Base-by-base conservation (phyloP, 2,329 filamentous ascomycete species). In the Fusarium chlamydosporum region DNA sequence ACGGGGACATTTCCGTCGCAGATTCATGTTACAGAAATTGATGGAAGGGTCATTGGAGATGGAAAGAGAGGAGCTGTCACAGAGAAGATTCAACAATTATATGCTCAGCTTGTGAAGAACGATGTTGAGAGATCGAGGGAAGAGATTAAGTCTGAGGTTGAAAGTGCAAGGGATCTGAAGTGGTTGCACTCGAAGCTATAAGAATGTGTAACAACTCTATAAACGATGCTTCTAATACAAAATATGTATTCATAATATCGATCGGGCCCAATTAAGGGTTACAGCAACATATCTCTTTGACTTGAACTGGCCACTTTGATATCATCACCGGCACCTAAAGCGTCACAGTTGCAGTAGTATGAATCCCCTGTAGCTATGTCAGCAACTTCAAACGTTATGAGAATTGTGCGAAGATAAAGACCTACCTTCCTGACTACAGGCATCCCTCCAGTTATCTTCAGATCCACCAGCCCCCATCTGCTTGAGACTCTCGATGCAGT, bases 161-260 rank as follows among this genome's bases (percentile, higher is more conserved):
- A 37, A 3, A 43, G 12, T 1, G 26, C 37, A 7, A 27, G 58
- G 31, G 37, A 63, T 5, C 15, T 63, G 15, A 26, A 10, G 1
- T 63, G 54, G 31, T 26, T 63, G 15, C 27, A 45, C 45, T 63
- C 60, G 0, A 63, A 48, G 16, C n/a, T 63, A 2, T 63, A 7
- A 43, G 8, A 8, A 8, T 29, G 10, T 29, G 29, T 29, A 29
- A 29, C 10, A 29, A 29, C 11, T 8, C 4, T 8, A 11, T 29
- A 8, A 29, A 29, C 29, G 7, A 29, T 4, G 10, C 11, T 9
- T 29, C 29, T 29, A 9, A 8, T 29, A 29, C 10, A 29, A 2
- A 29, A 29, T 8, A 29, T 9, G 7, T 29, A 8, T 29, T 29
- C 29, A 29, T 23, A 23, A 4, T 23, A 23, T 23, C 23, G 6